Evolutionary conservation across 2,329 filamentous ascomycete species (phyloP).

Genomic region (Xenoacremonium recifei): DNA sequence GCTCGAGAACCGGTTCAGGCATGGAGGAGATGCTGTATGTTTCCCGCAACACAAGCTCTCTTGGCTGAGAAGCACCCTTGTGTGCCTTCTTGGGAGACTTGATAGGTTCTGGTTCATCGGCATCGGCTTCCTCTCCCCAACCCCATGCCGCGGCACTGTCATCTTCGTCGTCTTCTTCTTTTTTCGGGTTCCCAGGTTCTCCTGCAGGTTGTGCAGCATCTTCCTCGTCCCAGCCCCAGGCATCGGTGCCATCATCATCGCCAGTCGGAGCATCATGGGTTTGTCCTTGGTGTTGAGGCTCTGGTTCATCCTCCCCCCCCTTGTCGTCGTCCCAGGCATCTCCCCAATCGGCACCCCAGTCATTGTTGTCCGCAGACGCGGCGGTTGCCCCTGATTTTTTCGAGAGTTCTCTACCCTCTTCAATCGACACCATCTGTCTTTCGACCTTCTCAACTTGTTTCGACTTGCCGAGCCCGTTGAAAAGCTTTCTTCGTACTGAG

Average conservation of each 20-base stretch:
- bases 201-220: conserved; percentile 12
- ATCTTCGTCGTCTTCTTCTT: conserved; percentile 41
- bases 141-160: conserved; percentile 84
- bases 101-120: conserved; percentile 16
- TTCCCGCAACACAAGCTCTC: conserved; percentile 78
- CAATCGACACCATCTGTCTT: conserved; percentile 71
- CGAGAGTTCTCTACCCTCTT: conserved; percentile 63
- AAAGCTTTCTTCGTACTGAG: conserved; percentile 67
- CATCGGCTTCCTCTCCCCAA: conserved; percentile 55
- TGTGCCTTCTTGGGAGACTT: conserved; percentile 10
- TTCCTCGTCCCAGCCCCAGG: conserved; percentile 84
- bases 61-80: conserved; percentile 34
- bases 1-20: conserved; percentile 71
- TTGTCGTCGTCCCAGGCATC: conserved; percentile 76
- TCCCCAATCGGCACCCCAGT: conserved; percentile 78
- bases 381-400: conserved; percentile 49
- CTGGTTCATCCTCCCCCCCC: conserved; percentile 28
- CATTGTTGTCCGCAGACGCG: conserved; percentile 47
- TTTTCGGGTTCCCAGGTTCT: conserved; percentile 13
- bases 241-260: conserved; percentile 55
- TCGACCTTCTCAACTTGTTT: conserved; percentile 80
- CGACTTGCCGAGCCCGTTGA: conserved; percentile 62
- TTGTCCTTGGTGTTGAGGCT: conserved; percentile 16
- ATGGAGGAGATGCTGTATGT: conserved; percentile 87
- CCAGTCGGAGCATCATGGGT: conserved; percentile 11